Conservation (phyloP, 2,329 filamentous ascomycete species). For the Daldinia eschscholtzii region DNA sequence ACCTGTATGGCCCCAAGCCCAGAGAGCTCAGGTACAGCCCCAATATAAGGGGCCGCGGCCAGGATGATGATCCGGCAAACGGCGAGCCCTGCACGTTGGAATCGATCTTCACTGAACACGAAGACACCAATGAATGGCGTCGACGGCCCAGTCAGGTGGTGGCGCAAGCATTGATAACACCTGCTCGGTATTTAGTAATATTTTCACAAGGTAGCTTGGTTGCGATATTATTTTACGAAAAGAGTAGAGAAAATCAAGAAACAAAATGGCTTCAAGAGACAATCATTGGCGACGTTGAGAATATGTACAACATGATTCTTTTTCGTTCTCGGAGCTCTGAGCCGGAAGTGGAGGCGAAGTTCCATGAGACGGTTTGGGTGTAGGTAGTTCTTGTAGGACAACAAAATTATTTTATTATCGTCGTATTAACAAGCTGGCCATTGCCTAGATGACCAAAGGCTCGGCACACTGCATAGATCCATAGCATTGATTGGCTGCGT, state of each 20-base stretch:
- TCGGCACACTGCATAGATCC: constrained; percentile 40
- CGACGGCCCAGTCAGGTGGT: constrained; percentile 38
- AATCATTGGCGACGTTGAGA: constrained; percentile 7
- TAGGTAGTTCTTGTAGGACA: constrained; percentile 30
- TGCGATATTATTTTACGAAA: constrained; percentile 30
- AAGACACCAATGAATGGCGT: constrained; percentile 42
- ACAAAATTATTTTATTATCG: constrained; percentile 25
- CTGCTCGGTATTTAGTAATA: constrained; percentile 17
- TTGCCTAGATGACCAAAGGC: constrained; percentile 33
- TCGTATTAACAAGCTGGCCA: constrained; percentile 32
- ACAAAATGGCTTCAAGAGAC: background rate
- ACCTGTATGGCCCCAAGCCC: constrained; percentile 26
- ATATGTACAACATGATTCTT: constrained; percentile 15
- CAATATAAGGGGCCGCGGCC: constrained; percentile 46
- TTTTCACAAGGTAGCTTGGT: constrained; percentile 6
- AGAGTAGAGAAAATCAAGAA: background rate
- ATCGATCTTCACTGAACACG: constrained; percentile 44
- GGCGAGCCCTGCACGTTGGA: constrained; percentile 39
- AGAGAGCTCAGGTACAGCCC: constrained; percentile 50
- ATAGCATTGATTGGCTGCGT: constrained; percentile 27
- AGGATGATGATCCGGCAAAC: constrained; percentile 39
- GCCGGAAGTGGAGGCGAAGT: constrained; percentile 8
- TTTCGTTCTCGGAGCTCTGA: constrained; percentile 21
- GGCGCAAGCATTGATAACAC: constrained; percentile 29
- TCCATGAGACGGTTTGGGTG: constrained; percentile 10